Percentiles rank a stretch among this genome's conserved stretches.
Evolutionary conservation across 1,284 basidiomycete species (phyloP).

Genomic region (Lignosus rhinocerotis): DNA sequence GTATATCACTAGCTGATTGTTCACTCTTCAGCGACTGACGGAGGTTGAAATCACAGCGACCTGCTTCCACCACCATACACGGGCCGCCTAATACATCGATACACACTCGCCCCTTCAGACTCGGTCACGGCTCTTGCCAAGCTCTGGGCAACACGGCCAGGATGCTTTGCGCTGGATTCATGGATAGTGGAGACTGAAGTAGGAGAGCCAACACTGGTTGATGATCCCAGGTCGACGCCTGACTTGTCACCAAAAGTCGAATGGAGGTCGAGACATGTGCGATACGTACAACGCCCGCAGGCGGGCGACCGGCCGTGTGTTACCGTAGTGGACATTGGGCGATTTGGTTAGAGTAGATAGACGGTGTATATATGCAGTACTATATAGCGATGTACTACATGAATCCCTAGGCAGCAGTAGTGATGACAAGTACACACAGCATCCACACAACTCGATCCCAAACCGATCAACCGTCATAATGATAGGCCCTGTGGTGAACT

Average conservation of each 20-base stretch:
- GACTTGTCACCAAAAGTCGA: background rate
- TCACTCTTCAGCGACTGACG: background rate
- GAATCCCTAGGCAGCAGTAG: background rate
- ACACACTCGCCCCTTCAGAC: conserved; percentile 52
- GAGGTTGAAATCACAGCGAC: conserved; percentile 32
- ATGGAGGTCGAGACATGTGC: conserved; percentile 40
- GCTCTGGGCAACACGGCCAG: conserved; percentile 62
- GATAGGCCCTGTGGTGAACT: background rate
- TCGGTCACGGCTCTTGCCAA: conserved; percentile 44
- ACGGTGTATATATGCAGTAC: conserved; percentile 18
- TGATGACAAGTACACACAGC: background rate
- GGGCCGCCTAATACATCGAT: conserved; percentile 62
- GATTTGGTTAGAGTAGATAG: conserved; percentile 17
- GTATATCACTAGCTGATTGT: background rate
- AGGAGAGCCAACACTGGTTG: conserved; percentile 33
- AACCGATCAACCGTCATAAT: background rate
- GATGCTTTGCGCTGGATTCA: conserved; percentile 60
- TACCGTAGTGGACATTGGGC: conserved; percentile 39
- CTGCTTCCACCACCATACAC: conserved; percentile 53
- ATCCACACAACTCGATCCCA: background rate
- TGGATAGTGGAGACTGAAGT: conserved; percentile 72
- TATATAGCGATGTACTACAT: conserved; percentile 16
- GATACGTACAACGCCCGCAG: conserved; percentile 53
- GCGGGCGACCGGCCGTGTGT: conserved; percentile 42
- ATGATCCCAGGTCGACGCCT: background rate